These are phyloP conservation scores for Pseudonitzschia delicatissima DNA, from an alignment of 108 stramenopile species.

Conservation along the genomic window DNA sequence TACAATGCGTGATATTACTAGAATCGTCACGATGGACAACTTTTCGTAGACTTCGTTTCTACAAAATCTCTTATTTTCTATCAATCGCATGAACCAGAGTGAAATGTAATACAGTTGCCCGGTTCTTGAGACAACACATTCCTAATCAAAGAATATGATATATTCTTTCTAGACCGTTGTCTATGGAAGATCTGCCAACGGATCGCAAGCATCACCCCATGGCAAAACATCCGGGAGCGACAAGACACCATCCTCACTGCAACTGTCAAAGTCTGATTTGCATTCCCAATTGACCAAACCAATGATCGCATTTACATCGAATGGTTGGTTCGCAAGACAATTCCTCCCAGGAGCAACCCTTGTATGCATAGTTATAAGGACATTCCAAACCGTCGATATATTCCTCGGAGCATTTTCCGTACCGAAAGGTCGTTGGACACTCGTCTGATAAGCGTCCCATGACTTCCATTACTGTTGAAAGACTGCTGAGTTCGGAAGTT, in stretches of 20 bases:
- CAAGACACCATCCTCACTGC: neutral
- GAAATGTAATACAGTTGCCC: too few relatives aligned
- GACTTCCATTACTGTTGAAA: neutral
- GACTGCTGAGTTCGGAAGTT: neutral
- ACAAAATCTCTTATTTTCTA: too few relatives aligned
- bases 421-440: conserved; percentile 1
- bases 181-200: neutral
- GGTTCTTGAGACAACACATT: too few relatives aligned
- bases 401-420: neutral
- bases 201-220: conserved; percentile 3
- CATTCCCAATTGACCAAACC: conserved; percentile 5
- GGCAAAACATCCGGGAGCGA: neutral
- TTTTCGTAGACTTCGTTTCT: too few relatives aligned
- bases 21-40: too few relatives aligned
- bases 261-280: neutral
- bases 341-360: conserved; percentile 13
- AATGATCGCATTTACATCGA: neutral
- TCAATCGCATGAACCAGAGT: too few relatives aligned
- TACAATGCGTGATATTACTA: too few relatives aligned
- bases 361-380: neutral
- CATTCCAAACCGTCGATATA: neutral
- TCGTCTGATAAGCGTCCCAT: neutral
- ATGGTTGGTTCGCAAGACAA: neutral
- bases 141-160: too few relatives aligned
- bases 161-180: too few relatives aligned